These are phyloP conservation scores for Agrocybe chaxingu DNA, from an alignment of 768 basidiomycete species.

Conservation along the genomic window DNA sequence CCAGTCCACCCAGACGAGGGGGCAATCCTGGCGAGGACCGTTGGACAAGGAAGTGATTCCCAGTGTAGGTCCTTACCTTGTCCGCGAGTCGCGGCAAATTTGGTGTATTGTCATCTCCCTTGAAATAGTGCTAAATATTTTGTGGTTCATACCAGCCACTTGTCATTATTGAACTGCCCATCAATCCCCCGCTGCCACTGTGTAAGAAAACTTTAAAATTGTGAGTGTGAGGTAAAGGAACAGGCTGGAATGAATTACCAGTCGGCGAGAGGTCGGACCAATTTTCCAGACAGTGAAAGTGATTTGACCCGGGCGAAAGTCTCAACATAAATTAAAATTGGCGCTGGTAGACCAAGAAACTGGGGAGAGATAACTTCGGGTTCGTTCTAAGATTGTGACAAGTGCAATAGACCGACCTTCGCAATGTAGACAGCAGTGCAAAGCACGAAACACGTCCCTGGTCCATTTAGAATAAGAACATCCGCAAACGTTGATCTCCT, in stretches of 20 bases:
- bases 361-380: slow-evolving; percentile 28
- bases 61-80: too few species aligned
- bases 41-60: slow-evolving; percentile 56
- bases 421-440: slow-evolving; percentile 69
- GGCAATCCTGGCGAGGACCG: slow-evolving; percentile 72
- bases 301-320: slow-evolving; percentile 85
- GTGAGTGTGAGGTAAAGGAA: background rate
- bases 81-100: too few species aligned
- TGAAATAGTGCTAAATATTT: slow-evolving; percentile 2
- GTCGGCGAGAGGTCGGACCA: slow-evolving; percentile 81
- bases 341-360: slow-evolving; percentile 73
- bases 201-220: slow-evolving; percentile 61
- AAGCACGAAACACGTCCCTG: slow-evolving; percentile 87
- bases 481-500: slow-evolving; percentile 50
- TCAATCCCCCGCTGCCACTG: slow-evolving; percentile 67
- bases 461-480: slow-evolving; percentile 86
- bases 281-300: slow-evolving; percentile 80
- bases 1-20: slow-evolving; percentile 64
- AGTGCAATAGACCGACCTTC: slow-evolving; percentile 39
- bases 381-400: background rate
- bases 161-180: slow-evolving; percentile 5
- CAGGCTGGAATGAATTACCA: slow-evolving; percentile 38
- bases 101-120: background rate
- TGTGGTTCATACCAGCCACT: slow-evolving; percentile 11
- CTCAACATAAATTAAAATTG: slow-evolving; percentile 84